These are phyloP conservation scores for Trichoderma lentiforme DNA, from an alignment of 2,329 filamentous ascomycete genomes.

Conservation along the genomic window DNA sequence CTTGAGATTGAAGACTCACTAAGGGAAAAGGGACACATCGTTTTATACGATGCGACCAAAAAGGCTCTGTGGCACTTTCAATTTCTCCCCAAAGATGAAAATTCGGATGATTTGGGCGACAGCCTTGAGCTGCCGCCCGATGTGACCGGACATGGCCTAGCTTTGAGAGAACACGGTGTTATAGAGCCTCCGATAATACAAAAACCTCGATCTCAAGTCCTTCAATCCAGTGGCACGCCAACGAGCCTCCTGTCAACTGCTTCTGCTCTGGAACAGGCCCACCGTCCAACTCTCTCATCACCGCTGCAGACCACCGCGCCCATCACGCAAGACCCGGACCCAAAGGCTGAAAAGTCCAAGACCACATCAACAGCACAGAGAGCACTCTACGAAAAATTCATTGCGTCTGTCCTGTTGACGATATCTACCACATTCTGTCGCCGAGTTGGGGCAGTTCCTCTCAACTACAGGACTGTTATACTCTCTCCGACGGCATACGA, in stretches of 20 bases:
- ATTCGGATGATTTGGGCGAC: conserved; percentile 23
- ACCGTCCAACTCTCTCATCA: conserved; percentile 25
- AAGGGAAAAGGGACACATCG: conserved; percentile 51
- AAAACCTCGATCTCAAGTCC: conserved; percentile 40
- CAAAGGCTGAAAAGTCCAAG: conserved; percentile 24
- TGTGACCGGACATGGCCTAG: conserved; percentile 43
- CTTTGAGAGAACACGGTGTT: conserved; percentile 46
- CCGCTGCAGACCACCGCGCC: conserved; percentile 14
- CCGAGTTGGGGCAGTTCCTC: conserved; percentile 46
- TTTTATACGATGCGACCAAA: conserved; percentile 49
- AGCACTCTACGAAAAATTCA: conserved; percentile 52
- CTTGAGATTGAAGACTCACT: conserved; percentile 51
- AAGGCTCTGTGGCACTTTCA: conserved; percentile 55
- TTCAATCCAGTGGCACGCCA: conserved; percentile 43
- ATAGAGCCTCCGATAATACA: conserved; percentile 50
- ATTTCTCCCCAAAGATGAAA: conserved; percentile 42
- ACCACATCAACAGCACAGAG: conserved; percentile 32
- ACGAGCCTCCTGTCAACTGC: conserved; percentile 44
- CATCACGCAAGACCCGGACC: conserved; percentile 27
- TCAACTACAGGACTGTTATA: conserved; percentile 53
- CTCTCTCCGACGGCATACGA: conserved; percentile 33
- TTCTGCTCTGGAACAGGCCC: conserved; percentile 38
- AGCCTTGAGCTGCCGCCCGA: conserved; percentile 41
- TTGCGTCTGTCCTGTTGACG: conserved; percentile 51
- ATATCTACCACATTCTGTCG: conserved; percentile 49